phyloP scores from a whole-genome alignment of 1,284 basidiomycete genomes.

The Ceratobasidium theobromae region DNA sequence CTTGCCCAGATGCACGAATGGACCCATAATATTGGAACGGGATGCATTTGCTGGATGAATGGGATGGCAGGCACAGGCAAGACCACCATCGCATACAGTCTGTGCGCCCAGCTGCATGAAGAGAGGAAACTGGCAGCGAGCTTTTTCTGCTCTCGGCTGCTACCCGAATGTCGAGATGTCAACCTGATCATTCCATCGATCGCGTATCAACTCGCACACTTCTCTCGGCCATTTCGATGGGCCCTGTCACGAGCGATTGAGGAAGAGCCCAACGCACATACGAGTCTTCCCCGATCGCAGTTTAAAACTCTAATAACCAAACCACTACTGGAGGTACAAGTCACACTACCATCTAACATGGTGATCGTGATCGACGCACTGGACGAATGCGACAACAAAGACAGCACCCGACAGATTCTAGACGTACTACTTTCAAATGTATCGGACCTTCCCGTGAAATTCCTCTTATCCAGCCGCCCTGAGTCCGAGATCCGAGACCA shows the following conservation, averaged over 20 bases:
- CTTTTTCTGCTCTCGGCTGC: not conserved
- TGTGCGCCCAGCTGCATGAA: not conserved
- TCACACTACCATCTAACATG: not conserved
- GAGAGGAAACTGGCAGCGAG: not conserved
- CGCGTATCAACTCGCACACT: not conserved
- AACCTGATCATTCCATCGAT: not conserved
- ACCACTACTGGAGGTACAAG: not conserved
- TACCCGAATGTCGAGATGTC: not conserved
- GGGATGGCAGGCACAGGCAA: not conserved
- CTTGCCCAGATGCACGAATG: not conserved
- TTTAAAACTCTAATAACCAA: not conserved
- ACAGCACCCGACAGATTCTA: not conserved
- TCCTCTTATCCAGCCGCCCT: slow-evolving; percentile 32
- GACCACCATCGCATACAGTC: not conserved
- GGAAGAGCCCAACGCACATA: not conserved
- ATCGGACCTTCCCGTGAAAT: slow-evolving; percentile 6
- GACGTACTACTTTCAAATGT: not conserved
- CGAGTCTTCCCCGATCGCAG: not conserved
- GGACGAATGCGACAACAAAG: slow-evolving; percentile 28
- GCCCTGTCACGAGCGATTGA: not conserved
- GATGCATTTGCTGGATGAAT: not conserved
- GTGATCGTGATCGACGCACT: slow-evolving; percentile 29
- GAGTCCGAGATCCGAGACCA: not conserved
- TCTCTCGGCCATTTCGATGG: not conserved
- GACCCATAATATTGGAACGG: not conserved